A percentile compares a stretch with the other conserved stretches of the same genome.
phyloP scores from a whole-genome alignment of 1,139 yeast species.

The Meyerozyma athensensis region DNA sequence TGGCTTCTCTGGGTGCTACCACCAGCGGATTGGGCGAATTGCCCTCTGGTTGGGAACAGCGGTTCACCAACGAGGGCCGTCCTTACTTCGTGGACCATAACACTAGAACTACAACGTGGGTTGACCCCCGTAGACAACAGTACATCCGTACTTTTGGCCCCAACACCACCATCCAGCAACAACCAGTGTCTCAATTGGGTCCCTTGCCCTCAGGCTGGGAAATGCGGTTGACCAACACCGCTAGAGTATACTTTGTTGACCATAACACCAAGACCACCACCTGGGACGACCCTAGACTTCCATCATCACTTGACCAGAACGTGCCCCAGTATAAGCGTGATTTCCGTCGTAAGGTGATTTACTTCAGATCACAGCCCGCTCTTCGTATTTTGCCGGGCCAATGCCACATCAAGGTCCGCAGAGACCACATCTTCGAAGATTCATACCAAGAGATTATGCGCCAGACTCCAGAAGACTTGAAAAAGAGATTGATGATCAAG shows the following conservation, averaged over 20 bases:
- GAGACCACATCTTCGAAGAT: conserved; percentile 95
- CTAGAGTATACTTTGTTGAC: conserved; percentile 96
- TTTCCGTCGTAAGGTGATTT: conserved; percentile 93
- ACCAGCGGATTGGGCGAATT: conserved; percentile 95
- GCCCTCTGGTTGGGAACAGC: conserved; percentile 99
- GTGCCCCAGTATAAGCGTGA: conserved; percentile 99
- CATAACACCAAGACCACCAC: conserved; percentile 98
- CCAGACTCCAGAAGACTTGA: conserved; percentile 95
- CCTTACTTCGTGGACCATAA: conserved; percentile 98
- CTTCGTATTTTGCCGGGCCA: conserved; percentile 96
- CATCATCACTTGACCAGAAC: conserved; percentile 93
- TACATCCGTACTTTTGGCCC: conserved; percentile 94
- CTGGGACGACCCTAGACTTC: conserved; percentile 99
- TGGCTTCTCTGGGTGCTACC: conserved; percentile 88
- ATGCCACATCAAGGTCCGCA: conserved; percentile 95
- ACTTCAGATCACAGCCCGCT: conserved; percentile 98
- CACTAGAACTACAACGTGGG: conserved; percentile 99
- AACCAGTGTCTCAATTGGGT: conserved; percentile 97
- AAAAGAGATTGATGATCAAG: conserved; percentile 95
- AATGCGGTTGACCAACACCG: conserved; percentile 97
- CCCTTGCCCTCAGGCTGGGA: conserved; percentile 99
- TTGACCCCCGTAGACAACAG: conserved; percentile 98
- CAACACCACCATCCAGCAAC: conserved; percentile 88
- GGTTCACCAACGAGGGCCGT: conserved; percentile 96
- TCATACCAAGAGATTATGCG: conserved; percentile 98